Base-by-base conservation (phyloP, 768 basidiomycete genomes). In the Serendipita vermifera region DNA sequence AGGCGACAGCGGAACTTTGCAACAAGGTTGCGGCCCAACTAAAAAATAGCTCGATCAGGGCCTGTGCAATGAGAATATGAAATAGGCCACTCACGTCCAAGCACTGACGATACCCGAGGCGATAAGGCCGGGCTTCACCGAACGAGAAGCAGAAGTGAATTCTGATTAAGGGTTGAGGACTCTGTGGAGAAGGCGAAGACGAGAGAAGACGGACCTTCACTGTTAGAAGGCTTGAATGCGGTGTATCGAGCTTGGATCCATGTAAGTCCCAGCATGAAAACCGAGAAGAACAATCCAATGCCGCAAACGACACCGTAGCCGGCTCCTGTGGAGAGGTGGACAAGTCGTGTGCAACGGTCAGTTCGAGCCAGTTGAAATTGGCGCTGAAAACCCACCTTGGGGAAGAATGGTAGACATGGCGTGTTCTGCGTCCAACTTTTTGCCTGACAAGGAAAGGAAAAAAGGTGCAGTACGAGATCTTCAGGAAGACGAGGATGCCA, bases 61-160 rank as follows among this genome's bases (percentile, higher is more conserved):
- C 24, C 24, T 20, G 11, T 11, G 22, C 20, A 46, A n/a, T n/a
- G 9, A 9, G 22, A 46, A n/a, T 26, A 20, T 20, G 53, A 31
- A 14, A 33, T 24, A 1, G 20, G 3, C 41, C 13, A 54, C 43
- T 48, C 56, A 87, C n/a, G 88, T 91, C 89, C 90, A 93, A 0
- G 91, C 89, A 17, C 82, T 85, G 20, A 94, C 90, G 58, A 96
- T 93, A 1, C 92, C 92, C 27, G 87, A 81, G 0, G 91, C 90
- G 58, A 96, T 92, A 40, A 97, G 73, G 11, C 92, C 92, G 5
- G 93, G 89, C 61, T 92, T 92, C 55, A 94, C 78, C 56, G 82
- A 83, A 31, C 87, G 75, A 1, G 85, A 87, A 5, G 87, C 87
- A 59, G 80, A 84, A 55, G 80, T 83, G 62, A 89, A 89, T 64